Evolutionary conservation across 768 basidiomycete species (phyloP), one percentile per base, ranked within the genome.

Genomic region (Tricholoma flavovirens): DNA sequence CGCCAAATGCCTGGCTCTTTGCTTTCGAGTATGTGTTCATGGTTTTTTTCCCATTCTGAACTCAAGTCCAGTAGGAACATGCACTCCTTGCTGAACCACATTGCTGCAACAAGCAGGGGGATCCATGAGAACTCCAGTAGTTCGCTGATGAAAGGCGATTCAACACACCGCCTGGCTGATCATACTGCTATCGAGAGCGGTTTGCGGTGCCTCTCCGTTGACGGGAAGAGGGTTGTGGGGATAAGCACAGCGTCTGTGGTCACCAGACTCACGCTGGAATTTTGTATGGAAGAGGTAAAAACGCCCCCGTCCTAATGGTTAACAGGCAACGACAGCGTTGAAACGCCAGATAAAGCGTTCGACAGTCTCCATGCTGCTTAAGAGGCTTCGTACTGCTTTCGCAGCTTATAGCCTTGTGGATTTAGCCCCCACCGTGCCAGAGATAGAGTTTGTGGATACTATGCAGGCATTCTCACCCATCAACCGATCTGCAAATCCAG

Each of bases 41-140:
- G 9, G 21, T n/a, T 5, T 36, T 12, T 40, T 49, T 17, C 7
- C 56, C 14, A 15, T 38, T 58, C 19, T 42, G 24, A 36, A 51
- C 53, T 40, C 61, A 48, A 22, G n/a, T 55, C 24, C 54, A n/a
- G 58, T 49, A 93, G 91, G 3, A 92, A 94, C 62, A 88, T 98
- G 85, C 98, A 98, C 69, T 97, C 96, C 4, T 81, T 98, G 11
- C 78, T 98, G 57, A 98, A 98, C 67, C 89, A 90, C 68, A 87
- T 98, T 57, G 84, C 90, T 1, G 84, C 89, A 3, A 86, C 91
- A 2, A 87, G 85, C 74, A 90, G 88, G 65, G 89, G 90, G 48
- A 80, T 83, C 32, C 78, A 79, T 33, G 87, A 88, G 50, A 72
- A 65, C 49, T 74, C 79, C 2, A 71, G 61, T 32, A 76, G 71